Evolutionary conservation across 345 rosid genomes (phyloP).

Genomic region (Cardiospermum halicacabum): DNA sequence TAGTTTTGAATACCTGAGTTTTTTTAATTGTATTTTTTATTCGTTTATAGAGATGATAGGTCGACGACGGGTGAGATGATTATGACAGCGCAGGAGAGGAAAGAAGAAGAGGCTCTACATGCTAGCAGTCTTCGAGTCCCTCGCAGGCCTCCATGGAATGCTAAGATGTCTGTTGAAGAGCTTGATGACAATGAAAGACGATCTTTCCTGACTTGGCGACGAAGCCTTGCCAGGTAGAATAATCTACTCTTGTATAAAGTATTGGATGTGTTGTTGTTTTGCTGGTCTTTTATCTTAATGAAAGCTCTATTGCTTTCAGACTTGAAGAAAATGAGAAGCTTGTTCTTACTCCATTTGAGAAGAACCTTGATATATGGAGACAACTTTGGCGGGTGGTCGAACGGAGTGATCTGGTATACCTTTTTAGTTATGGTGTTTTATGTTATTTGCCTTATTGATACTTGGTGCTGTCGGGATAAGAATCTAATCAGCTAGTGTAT

Average conservation of each 20-base stretch:
- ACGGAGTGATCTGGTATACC: constrained; percentile 84
- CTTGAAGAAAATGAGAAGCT: constrained; percentile 95
- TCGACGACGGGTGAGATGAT: constrained; percentile 24
- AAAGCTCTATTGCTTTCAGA: no score
- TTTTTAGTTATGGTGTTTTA: not conserved
- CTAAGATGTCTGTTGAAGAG: constrained; percentile 45
- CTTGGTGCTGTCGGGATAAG: not conserved
- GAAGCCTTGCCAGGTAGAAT: constrained; percentile 58
- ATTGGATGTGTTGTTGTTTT: not conserved
- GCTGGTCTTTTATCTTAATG: not conserved
- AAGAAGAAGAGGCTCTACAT: constrained; percentile 67
- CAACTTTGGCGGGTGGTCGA: constrained; percentile 99
- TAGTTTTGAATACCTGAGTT: not conserved
- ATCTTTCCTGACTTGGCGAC: constrained; percentile 77
- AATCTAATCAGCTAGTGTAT: constrained; percentile 4
- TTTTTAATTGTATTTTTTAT: not conserved
- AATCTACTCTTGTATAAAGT: not conserved
- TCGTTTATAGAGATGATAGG: constrained; percentile 47
- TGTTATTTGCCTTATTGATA: no score
- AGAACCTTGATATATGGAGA: constrained; percentile 97
- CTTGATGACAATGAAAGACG: constrained; percentile 65
- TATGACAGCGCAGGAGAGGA: constrained; percentile 61
- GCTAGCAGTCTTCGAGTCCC: constrained; percentile 63
- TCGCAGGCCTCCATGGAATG: constrained; percentile 52
- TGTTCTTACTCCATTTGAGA: constrained; percentile 94